A percentile compares a stretch with the other conserved stretches of the same genome.
These are phyloP conservation scores for Microbotryomycetes sp. DNA, from an alignment of 1,284 basidiomycete species.

Conservation along the genomic window DNA sequence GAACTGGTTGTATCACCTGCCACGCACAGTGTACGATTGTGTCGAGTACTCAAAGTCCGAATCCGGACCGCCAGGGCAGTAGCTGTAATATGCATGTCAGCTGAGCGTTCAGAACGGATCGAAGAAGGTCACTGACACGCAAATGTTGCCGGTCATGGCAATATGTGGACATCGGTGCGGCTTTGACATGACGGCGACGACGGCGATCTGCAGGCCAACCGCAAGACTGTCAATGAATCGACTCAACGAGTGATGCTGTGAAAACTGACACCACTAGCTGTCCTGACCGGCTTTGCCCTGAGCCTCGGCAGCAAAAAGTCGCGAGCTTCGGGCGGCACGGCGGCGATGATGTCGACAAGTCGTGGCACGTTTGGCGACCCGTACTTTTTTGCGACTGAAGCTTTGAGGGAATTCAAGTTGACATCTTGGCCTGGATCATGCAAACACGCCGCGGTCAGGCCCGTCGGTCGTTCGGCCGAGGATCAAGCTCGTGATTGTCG, in stretches of 20 bases:
- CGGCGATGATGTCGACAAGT: constrained; percentile 95
- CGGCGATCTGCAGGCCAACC: constrained; percentile 64
- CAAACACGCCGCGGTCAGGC: too few relatives aligned
- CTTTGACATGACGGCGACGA: constrained; percentile 99
- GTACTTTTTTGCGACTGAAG: constrained; percentile 83
- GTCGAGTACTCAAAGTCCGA: constrained; percentile 99
- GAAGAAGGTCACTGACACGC: constrained; percentile 59
- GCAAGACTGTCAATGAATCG: neutral
- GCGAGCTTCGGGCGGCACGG: constrained; percentile 95
- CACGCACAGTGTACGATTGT: constrained; percentile 46
- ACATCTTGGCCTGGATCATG: constrained; percentile 47
- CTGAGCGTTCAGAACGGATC: neutral
- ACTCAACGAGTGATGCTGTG: neutral
- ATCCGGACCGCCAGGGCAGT: constrained; percentile 97
- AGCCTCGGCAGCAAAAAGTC: constrained; percentile 83
- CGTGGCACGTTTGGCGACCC: constrained; percentile 79
- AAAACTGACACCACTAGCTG: constrained; percentile 79
- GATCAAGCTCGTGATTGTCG: too few relatives aligned
- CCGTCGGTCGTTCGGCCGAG: too few relatives aligned
- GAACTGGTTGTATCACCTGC: neutral
- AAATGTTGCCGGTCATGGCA: constrained; percentile 99
- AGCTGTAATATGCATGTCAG: constrained; percentile 48
- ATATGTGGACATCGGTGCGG: constrained; percentile 99
- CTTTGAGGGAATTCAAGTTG: constrained; percentile 80
- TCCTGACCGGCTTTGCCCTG: constrained; percentile 88